Evolutionary conservation across 2,329 filamentous ascomycete species (phyloP).

Genomic region (Magnaporthiopsis incrustans): DNA sequence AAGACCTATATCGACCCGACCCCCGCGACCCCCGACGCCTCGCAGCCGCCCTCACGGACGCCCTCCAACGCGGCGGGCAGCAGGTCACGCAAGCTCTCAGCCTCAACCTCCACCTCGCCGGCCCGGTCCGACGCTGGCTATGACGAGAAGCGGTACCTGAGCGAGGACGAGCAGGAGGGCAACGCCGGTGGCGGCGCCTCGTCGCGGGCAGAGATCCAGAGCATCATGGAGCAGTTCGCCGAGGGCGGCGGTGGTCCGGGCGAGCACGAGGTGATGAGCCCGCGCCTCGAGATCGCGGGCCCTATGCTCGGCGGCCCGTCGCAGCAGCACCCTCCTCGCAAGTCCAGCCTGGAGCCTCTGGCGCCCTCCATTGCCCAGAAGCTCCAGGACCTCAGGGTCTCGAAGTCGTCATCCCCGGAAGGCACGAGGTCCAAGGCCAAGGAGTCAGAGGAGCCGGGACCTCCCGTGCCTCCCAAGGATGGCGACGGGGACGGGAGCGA

Average conservation of each 20-base stretch:
- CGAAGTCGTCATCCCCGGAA: constrained; percentile 28
- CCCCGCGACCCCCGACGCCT: constrained; percentile 46
- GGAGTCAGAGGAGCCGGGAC: constrained; percentile 37
- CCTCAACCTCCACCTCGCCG: constrained; percentile 35
- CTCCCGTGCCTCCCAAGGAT: constrained; percentile 55
- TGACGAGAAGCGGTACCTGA: constrained; percentile 49
- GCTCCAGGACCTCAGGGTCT: constrained; percentile 36
- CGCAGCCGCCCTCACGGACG: constrained; percentile 50
- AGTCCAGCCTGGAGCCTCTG: constrained; percentile 75
- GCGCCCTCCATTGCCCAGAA: constrained; percentile 42
- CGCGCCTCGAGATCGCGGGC: constrained; percentile 72
- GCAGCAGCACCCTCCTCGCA: constrained; percentile 67
- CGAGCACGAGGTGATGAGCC: constrained; percentile 85
- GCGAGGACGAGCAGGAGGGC: constrained; percentile 58
- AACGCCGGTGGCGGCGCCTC: neutral
- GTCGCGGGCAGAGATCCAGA: constrained; percentile 83
- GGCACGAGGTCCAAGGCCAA: constrained; percentile 29
- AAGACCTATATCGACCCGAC: constrained; percentile 48
- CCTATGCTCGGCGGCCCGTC: constrained; percentile 59
- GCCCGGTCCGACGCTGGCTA: constrained; percentile 46
- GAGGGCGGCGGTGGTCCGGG: constrained; percentile 63
- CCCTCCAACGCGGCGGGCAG: constrained; percentile 46
- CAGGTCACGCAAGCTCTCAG: constrained; percentile 25
- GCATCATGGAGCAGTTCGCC: constrained; percentile 94
- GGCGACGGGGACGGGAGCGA: too few species aligned